Percentiles rank a stretch among this genome's conserved stretches.
phyloP scores from a whole-genome alignment of 2,329 filamentous ascomycete genomes.

The Byssoonygena ceratinophila region DNA sequence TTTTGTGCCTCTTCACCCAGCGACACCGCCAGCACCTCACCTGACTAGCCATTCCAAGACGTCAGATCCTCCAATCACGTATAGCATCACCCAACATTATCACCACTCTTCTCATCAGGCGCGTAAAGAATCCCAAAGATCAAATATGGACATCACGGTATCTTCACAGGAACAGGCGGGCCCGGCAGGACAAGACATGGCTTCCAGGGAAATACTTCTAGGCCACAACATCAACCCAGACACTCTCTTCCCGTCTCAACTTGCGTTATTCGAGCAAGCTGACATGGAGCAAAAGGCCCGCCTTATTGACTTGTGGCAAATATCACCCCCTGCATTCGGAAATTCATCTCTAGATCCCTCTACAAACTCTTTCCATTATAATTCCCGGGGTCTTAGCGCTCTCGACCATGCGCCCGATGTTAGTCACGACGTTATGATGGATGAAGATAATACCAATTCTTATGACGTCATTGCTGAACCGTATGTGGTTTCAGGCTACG shows the following conservation, averaged over 20 bases:
- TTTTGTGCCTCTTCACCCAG: slow-evolving; percentile 26
- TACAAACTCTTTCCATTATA: no score
- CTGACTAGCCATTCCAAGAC: slow-evolving; percentile 12
- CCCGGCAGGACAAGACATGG: slow-evolving; percentile 32
- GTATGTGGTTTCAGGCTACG: slow-evolving; percentile 77
- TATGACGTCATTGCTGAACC: slow-evolving; percentile 52
- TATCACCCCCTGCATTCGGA: slow-evolving; percentile 57
- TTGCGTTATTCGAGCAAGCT: slow-evolving; percentile 67
- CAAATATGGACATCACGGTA: slow-evolving; percentile 30
- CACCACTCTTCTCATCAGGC: slow-evolving; percentile 63
- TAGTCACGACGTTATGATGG: slow-evolving; percentile 1
- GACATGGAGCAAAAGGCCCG: slow-evolving; percentile 60
- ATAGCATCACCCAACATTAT: slow-evolving; percentile 73
- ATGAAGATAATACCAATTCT: background rate
- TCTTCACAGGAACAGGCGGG: background rate
- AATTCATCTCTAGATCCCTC: no score
- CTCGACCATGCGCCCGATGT: background rate
- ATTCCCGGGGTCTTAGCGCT: background rate
- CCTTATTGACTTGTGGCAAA: slow-evolving; percentile 74
- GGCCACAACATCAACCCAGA: slow-evolving; percentile 60
- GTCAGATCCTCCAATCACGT: slow-evolving; percentile 47
- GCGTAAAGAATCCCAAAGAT: slow-evolving; percentile 31
- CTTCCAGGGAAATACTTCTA: slow-evolving; percentile 48
- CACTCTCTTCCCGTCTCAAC: slow-evolving; percentile 60
- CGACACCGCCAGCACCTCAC: slow-evolving; percentile 26